Percentiles rank a stretch among this genome's conserved stretches.
Evolutionary conservation across 306 rosid species (phyloP).

Genomic region (Cucurbita maxima): DNA sequence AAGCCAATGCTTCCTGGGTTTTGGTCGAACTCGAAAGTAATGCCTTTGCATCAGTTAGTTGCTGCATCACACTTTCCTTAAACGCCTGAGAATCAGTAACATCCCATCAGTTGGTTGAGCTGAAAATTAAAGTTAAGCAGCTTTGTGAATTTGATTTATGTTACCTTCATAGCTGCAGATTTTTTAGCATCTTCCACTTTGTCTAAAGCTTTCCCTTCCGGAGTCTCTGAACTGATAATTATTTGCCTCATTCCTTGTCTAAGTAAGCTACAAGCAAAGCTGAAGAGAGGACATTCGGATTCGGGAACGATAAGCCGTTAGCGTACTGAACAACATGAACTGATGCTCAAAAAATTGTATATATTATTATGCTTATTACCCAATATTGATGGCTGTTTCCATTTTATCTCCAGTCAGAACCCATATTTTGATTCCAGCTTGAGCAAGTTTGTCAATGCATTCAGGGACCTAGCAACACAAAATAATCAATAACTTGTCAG

Average conservation of each 20-base stretch:
- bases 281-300: slow-evolving; percentile 18
- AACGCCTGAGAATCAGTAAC: slow-evolving; percentile 46
- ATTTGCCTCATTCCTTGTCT: slow-evolving; percentile 94
- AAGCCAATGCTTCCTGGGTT: slow-evolving; percentile 58
- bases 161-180: slow-evolving; percentile 45
- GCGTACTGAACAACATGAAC: not conserved
- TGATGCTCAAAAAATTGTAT: not conserved
- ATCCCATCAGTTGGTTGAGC: slow-evolving; percentile 3
- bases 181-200: slow-evolving; percentile 39
- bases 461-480: slow-evolving; percentile 69
- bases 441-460: slow-evolving; percentile 97
- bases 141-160: not conserved
- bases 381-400: slow-evolving; percentile 98
- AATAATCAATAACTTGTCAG: not conserved
- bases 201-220: slow-evolving; percentile 59
- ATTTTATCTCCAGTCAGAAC: slow-evolving; percentile 99
- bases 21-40: slow-evolving; percentile 22
- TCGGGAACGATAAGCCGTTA: not conserved
- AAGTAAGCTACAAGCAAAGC: slow-evolving; percentile 92
- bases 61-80: slow-evolving; percentile 54
- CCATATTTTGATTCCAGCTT: slow-evolving; percentile 98
- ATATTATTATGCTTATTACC: slow-evolving; percentile 26
- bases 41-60: slow-evolving; percentile 45
- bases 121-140: no score
- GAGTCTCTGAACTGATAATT: slow-evolving; percentile 70